A percentile compares a stretch with the other conserved stretches of the same genome.
These are phyloP conservation scores for Sisymbrium irio DNA, from an alignment of 345 rosid species.

Conservation along the genomic window DNA sequence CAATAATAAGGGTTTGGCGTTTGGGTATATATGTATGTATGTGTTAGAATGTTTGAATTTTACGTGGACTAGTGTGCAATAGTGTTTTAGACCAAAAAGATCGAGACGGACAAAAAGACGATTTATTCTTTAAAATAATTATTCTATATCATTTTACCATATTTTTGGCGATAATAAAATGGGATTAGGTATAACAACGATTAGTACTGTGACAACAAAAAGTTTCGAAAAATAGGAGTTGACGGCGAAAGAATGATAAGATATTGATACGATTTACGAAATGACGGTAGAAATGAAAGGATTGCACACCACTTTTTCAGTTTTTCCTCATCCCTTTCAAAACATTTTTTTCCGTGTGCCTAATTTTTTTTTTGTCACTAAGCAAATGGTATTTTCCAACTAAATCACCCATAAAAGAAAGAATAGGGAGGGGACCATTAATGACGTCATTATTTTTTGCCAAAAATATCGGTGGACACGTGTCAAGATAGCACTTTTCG, in stretches of 20 bases:
- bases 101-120: not conserved
- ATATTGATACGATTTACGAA: slow-evolving; percentile 7
- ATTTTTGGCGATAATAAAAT: not conserved
- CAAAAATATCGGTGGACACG: slow-evolving; percentile 21
- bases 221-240: not conserved
- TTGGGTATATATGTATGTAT: not conserved
- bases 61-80: not conserved
- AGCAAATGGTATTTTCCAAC: not conserved
- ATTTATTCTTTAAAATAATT: not conserved
- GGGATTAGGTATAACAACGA: slow-evolving; percentile 25
- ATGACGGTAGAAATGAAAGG: slow-evolving; percentile 1
- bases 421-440: slow-evolving; percentile 10
- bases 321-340: not conserved
- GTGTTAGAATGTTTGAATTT: slow-evolving; percentile 24
- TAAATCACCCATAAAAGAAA: not conserved
- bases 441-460: slow-evolving; percentile 10
- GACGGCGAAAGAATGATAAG: slow-evolving; percentile 18
- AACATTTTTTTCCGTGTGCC: not conserved
- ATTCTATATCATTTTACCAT: not conserved
- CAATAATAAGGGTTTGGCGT: not conserved
- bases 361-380: not conserved
- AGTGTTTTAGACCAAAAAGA: not conserved
- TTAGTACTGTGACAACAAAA: slow-evolving; percentile 19
- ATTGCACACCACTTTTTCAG: slow-evolving; percentile 1
- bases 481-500: not conserved